phyloP scores from a whole-genome alignment of 768 basidiomycete species.

The Mycena polygramma region DNA sequence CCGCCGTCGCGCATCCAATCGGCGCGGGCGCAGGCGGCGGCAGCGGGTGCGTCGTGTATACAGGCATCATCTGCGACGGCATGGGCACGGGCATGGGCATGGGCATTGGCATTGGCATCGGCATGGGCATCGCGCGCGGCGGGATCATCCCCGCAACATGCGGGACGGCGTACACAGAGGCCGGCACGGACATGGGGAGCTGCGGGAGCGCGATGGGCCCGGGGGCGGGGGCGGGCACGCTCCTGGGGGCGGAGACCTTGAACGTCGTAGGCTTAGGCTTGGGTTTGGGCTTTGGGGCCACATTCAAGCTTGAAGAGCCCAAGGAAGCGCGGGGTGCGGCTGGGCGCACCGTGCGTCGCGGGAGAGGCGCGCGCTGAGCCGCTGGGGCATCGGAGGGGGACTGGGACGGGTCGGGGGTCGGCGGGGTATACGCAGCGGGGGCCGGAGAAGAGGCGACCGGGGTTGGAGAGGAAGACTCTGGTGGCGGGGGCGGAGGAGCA shows the following conservation, averaged over 20 bases:
- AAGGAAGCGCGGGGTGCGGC: background rate
- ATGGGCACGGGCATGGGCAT: background rate
- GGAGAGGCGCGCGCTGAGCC: background rate
- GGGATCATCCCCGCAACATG: background rate
- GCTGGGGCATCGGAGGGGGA: background rate
- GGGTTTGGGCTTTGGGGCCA: background rate
- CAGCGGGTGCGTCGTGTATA: background rate
- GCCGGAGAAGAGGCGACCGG: background rate
- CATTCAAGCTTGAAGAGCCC: background rate
- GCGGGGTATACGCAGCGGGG: background rate
- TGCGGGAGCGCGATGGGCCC: background rate
- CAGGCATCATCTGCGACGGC: background rate
- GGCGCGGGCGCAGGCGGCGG: background rate
- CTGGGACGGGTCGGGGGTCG: background rate
- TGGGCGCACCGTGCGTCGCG: slow-evolving; percentile 10
- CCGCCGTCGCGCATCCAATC: slow-evolving; percentile 25
- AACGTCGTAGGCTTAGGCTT: background rate
- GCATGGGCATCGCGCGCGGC: background rate
- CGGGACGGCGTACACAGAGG: background rate
- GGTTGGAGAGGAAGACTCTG: background rate
- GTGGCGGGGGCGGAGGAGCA: slow-evolving; percentile 4
- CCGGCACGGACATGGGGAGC: background rate
- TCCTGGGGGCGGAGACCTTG: background rate
- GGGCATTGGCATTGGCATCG: background rate
- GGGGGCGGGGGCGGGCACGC: background rate